Base-by-base conservation (phyloP, 805 yeast genomes). In the Saturnispora silvae region DNA sequence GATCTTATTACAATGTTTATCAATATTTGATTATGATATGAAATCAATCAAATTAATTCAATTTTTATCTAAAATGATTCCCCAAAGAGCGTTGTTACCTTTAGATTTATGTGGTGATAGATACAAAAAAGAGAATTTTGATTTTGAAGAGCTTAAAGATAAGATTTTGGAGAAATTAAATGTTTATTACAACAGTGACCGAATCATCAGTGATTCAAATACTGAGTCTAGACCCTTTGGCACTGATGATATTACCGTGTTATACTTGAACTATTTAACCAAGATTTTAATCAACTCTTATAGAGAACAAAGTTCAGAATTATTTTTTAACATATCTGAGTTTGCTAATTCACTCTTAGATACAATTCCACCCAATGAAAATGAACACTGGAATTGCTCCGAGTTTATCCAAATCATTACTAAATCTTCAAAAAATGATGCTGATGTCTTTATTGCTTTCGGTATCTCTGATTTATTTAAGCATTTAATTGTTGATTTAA, bases 51-150 rank as follows among this genome's bases (percentile, higher is more conserved):
- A 50, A 0, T 50, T 77, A 4, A 57, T 70, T 6, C 56, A 61
- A 16, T 44, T 56, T 1, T 46, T 83, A 13, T 41, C 80, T n/a
- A 63, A 61, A 1, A 49, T 71, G 34, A 67, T 82, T 6, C 87
- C 92, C 0, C 74, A 70, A 30, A 61, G 81, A 34, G 81, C 83
- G 1, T 70, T 71, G 40, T 49, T 74, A 2, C 81, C 83, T 0
- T 47, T 72, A 24, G 70, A 64, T 41, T 68, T 63, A 46, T 64
- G 72, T 0, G 50, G 45, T 31, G 46, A 39, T 4, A 19, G 43
- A 32, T 31, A 38, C 36, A 17, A 41, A 35, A 14, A 44, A 17
- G n/a, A 27, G 27, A 18, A 33, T 4, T 25, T 47, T 7, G 15
- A 34, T 11, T 43, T 38, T 10, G 43, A 44, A 1, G 49, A 48